Base-by-base conservation (phyloP, 495 filamentous ascomycete species). In the Penicillium flavigenum region DNA sequence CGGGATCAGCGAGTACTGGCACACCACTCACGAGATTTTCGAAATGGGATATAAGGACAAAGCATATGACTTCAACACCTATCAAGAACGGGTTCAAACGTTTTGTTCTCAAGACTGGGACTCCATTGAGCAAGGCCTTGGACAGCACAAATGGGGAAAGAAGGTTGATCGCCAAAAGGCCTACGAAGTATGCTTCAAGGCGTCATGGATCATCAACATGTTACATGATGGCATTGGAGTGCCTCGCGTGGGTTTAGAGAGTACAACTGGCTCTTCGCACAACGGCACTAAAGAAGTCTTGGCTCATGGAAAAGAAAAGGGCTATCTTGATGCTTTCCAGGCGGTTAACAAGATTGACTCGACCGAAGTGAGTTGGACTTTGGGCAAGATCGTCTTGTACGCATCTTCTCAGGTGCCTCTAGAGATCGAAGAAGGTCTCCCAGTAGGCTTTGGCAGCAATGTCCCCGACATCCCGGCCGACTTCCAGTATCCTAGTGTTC, bases 1-100 rank as follows among this genome's bases (percentile, higher is more conserved):
- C 26, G 94, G 94, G 8, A 93, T 99, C 52, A 96, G 92, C 17
- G 94, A 99, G 67, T 99, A 96, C 68, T 99, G 94, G 94, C 94
- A 99, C 73, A 96, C 93, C 0, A 99, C 94, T 0, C 93, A 97
- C 65, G 91, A 95, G 47, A 85, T 97, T 1, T 97, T 98, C 63
- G 88, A 91, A 58, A 86, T 85, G 68, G 85, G 84, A 27, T 81
- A 89, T 63, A 88, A 87, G 51, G 88, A 95, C 60, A 89, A 88
- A 61, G 84, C 88, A 0, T 98, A 98, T 71, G 94, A 98, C 61
- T 94, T 96, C 62, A 82, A 87, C 34, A 91, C 88, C 0, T 99
- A 97, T 64, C 93, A 97, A 61, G 75, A 88, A 57, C 83, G 87
- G 26, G 95, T 99, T 5, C 79, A 85, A 55, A 82, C 89, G 6